Evolutionary conservation across 2,329 filamentous ascomycete species (phyloP).

Genomic region (Paecilomyces fulvus): DNA sequence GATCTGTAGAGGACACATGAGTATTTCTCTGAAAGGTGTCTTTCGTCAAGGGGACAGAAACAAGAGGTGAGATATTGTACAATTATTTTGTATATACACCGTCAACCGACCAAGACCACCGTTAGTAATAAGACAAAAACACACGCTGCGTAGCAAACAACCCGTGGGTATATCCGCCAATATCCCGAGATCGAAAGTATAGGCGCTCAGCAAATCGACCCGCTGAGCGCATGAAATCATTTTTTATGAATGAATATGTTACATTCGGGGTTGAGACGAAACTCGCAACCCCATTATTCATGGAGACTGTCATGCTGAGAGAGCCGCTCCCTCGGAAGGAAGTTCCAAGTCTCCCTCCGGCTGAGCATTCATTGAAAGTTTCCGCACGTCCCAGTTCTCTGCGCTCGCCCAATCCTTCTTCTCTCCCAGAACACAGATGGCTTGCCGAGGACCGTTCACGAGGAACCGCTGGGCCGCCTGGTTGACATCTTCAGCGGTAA

Average conservation of each 20-base stretch:
- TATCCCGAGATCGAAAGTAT: background rate
- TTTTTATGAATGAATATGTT: background rate
- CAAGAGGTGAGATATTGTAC: constrained; percentile 12
- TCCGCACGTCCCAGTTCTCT: constrained; percentile 66
- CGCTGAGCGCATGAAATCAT: background rate
- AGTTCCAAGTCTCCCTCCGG: constrained; percentile 33
- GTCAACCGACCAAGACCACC: constrained; percentile 3
- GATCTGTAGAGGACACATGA: too few species aligned
- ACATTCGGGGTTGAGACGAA: background rate
- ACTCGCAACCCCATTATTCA: background rate
- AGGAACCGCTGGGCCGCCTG: constrained; percentile 75
- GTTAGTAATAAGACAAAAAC: constrained; percentile 10
- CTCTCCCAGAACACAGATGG: constrained; percentile 70
- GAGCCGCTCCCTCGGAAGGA: constrained; percentile 11
- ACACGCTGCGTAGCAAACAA: constrained; percentile 5
- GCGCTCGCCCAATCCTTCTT: constrained; percentile 64
- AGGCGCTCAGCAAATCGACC: background rate
- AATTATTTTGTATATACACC: constrained; percentile 14
- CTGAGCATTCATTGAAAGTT: constrained; percentile 54
- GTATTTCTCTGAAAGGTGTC: too few species aligned
- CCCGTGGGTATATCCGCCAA: constrained; percentile 2
- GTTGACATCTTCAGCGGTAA: constrained; percentile 70
- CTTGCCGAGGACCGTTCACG: constrained; percentile 55
- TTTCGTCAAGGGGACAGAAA: background rate
- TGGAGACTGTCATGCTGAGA: constrained; percentile 13